Percentiles rank a stretch among this genome's conserved stretches.
phyloP scores from a whole-genome alignment of 2,329 filamentous ascomycete genomes.

The Beauveria scarabaeidicola region DNA sequence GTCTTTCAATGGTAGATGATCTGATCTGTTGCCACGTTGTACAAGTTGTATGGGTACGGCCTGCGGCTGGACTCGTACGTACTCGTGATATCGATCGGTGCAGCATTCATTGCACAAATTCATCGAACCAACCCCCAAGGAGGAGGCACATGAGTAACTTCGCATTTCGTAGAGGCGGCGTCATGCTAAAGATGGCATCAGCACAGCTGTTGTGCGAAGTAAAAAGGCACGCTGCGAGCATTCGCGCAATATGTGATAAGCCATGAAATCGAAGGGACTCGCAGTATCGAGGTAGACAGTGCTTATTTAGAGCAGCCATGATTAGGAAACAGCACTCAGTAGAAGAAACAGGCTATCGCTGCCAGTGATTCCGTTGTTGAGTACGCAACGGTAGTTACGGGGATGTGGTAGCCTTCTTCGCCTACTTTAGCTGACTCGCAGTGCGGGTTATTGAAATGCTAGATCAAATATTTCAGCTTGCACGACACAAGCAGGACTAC shows the following conservation, averaged over 20 bases:
- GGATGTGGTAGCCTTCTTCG: neutral
- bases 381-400: neutral
- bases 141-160: slow-evolving; percentile 29
- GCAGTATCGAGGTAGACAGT: slow-evolving; percentile 32
- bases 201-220: neutral
- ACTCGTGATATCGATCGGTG: slow-evolving; percentile 31
- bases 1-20: slow-evolving; percentile 23
- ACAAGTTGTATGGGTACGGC: no score
- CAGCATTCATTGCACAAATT: slow-evolving; percentile 27
- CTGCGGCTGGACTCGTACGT: slow-evolving; percentile 9
- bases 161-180: slow-evolving; percentile 21
- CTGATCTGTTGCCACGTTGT: slow-evolving; percentile 20
- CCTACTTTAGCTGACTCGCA: neutral
- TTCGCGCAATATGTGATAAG: slow-evolving; percentile 30
- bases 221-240: slow-evolving; percentile 12
- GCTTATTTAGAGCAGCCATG: slow-evolving; percentile 20
- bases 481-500: neutral
- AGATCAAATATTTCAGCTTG: no score
- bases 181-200: slow-evolving; percentile 19
- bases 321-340: neutral
- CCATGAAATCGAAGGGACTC: slow-evolving; percentile 32
- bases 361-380: neutral
- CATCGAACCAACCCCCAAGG: slow-evolving; percentile 29
- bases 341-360: no score
- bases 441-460: neutral